These are phyloP conservation scores for Tetrahymena elliotti DNA, from an alignment of 73 alveolate genomes.

Conservation along the genomic window DNA sequence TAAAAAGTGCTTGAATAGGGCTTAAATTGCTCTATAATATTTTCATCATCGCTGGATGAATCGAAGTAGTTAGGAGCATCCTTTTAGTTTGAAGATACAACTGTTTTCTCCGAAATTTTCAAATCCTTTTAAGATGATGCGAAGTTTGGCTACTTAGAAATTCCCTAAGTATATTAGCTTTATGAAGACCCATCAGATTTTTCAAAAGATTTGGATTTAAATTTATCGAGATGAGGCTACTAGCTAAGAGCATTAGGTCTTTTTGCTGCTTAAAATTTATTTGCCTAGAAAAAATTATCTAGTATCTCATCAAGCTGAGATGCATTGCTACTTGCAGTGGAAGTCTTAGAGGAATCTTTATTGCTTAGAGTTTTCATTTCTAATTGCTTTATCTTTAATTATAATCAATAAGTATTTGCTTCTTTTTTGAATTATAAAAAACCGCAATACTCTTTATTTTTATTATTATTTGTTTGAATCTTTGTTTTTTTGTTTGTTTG, in stretches of 20 bases:
- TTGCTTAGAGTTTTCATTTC: neutral
- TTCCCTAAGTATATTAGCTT: neutral
- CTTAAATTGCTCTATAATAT: neutral
- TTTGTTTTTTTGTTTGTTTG: too few relatives aligned
- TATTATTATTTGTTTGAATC: too few relatives aligned
- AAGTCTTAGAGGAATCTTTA: neutral
- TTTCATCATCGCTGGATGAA: neutral
- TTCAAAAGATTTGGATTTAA: neutral
- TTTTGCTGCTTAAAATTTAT: neutral
- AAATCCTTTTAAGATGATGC: neutral
- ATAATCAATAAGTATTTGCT: neutral
- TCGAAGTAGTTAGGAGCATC: neutral
- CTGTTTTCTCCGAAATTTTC: neutral
- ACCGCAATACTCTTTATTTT: neutral
- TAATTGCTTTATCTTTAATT: neutral
- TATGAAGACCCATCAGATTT: neutral
- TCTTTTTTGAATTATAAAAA: neutral
- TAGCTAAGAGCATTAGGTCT: neutral
- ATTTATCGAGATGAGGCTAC: neutral
- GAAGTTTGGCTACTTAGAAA: neutral
- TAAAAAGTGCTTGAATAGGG: neutral
- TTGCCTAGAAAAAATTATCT: neutral
- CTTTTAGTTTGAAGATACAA: neutral
- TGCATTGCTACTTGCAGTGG: neutral
- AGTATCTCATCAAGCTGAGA: neutral